Base-by-base conservation (phyloP, 1,139 yeast genomes). In the Geotrichum fermentans region DNA sequence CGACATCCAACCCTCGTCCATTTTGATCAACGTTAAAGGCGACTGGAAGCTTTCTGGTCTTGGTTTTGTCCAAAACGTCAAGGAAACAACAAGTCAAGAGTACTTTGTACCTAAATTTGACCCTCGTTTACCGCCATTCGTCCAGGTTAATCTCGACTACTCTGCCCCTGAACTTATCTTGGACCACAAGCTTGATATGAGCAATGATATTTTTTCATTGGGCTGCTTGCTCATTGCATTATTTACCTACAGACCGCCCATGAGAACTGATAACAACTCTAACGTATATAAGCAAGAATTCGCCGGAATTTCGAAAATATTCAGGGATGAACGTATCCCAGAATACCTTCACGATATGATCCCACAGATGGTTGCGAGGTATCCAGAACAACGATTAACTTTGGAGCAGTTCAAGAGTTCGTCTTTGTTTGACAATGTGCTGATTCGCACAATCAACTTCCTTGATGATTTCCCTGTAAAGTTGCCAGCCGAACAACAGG, bases 41-140 rank as follows among this genome's bases (percentile, higher is more conserved):
- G 98, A 92, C 66, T 94, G 97, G 97, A 92, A 90, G 65, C 65
- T 92, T 2, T 77, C 84, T 7, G 97, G 97, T 0, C 75, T 85
- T 55, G 77, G 77, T 44, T 83, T 83, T 58, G 65, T 86, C 24
- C 63, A 64, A 40, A 58, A 53, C 33, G 60, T 53, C 41, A 59
- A 61, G 17, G 80, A 64, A 26, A 56, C 61, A 21, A 63, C 71
- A 8, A 20, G 16, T 2, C 28, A 24, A 10, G 81, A 78, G 50
- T 81, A 71, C 57, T 82, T 73, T 57, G 68, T 82, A 45, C 82
- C 83, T 65, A 79, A 80, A 45, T 75, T 78, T 55, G 88, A 86
- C 56, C 82, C 90, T 2, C 70, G 92, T 47, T 75, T 87, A 41
- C 96, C 97, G 1, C 53, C 65, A 1, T 87, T 83, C 62, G 74